A percentile compares a stretch with the other conserved stretches of the same genome.
phyloP scores from a whole-genome alignment of 139 green algal genomes.

The Penium margaritaceum region DNA sequence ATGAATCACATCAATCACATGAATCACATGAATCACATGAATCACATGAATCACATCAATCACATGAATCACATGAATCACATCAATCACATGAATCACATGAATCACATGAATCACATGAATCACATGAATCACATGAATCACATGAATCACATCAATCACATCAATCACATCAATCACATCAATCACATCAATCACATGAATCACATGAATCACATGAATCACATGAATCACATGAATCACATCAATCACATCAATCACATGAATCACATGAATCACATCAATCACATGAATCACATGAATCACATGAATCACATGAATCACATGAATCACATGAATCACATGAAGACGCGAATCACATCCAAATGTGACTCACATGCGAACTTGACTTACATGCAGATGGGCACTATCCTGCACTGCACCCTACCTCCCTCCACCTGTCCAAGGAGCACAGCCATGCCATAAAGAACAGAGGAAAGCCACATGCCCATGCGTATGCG shows the following conservation, averaged over 20 bases:
- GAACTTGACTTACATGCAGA: too few species aligned
- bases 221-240: slow-evolving; percentile 77
- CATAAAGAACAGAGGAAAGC: too few species aligned
- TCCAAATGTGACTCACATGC: neutral
- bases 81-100: neutral
- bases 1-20: neutral
- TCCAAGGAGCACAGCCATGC: too few species aligned
- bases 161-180: neutral
- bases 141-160: neutral
- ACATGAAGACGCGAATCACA: neutral
- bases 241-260: slow-evolving; percentile 51
- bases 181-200: neutral
- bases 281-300: neutral
- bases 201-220: neutral
- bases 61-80: neutral
- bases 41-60: neutral
- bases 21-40: neutral
- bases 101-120: neutral
- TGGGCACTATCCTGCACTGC: too few species aligned
- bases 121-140: neutral
- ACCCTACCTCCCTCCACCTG: too few species aligned
- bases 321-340: slow-evolving; percentile 58
- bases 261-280: neutral
- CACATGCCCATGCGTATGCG: too few species aligned
- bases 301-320: slow-evolving; percentile 71